These are phyloP conservation scores for Coelastrella sp. DNA, from an alignment of 139 green algal species.

Conservation along the genomic window DNA sequence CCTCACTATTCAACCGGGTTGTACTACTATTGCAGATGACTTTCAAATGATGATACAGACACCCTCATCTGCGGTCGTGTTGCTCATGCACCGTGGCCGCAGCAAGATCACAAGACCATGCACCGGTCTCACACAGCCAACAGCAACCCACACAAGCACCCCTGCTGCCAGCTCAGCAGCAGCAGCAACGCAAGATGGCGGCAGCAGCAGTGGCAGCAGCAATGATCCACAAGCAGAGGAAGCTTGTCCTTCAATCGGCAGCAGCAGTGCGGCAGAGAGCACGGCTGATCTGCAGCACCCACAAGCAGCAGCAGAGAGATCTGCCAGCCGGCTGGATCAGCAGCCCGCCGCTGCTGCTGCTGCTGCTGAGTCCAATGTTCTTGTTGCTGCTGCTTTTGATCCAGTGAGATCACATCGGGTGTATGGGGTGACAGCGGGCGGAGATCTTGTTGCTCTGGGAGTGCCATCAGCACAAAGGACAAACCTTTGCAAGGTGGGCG, in stretches of 20 bases:
- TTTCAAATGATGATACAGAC: slow-evolving; percentile 34
- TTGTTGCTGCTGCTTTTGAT: slow-evolving; percentile 38
- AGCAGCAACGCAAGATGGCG: not conserved
- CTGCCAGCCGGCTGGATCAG: not conserved
- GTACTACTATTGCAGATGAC: not conserved
- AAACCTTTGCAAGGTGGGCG: slow-evolving; percentile 13
- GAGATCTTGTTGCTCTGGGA: slow-evolving; percentile 16
- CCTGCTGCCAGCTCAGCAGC: not conserved
- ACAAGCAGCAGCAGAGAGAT: not conserved
- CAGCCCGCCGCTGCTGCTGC: not conserved
- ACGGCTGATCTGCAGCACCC: not conserved
- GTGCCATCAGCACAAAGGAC: not conserved
- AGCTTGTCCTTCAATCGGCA: not conserved
- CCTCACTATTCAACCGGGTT: not conserved
- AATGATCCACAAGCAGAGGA: not conserved
- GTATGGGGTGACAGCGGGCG: slow-evolving; percentile 29
- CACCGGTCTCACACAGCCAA: not conserved
- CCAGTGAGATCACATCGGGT: not conserved
- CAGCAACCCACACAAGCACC: not conserved
- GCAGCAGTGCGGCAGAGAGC: not conserved
- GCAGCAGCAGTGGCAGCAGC: not conserved
- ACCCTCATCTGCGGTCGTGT: not conserved
- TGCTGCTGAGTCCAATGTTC: not conserved
- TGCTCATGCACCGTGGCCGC: slow-evolving; percentile 28
- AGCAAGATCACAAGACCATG: not conserved